Conservation (phyloP, 192 early-diverging fungal genomes). For the Globomyces pollinis-pini region DNA sequence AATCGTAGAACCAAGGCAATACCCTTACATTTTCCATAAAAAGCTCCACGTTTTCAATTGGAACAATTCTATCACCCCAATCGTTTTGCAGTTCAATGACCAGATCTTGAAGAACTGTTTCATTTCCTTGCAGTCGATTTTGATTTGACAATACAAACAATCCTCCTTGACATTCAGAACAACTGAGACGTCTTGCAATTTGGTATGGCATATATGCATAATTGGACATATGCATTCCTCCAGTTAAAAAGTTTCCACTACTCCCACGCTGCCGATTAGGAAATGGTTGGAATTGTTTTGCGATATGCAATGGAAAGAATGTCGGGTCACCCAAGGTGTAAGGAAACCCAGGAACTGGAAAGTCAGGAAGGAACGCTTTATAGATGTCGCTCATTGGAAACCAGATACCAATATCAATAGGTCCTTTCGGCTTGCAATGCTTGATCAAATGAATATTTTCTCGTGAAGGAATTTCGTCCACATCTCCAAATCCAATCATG, state of each 20-base stretch:
- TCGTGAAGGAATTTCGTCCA: conserved; percentile 1
- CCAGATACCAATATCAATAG: not conserved
- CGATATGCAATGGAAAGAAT: not conserved
- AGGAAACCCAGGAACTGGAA: not conserved
- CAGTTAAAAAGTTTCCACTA: not conserved
- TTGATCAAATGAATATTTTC: not conserved
- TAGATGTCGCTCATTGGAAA: conserved; percentile 1
- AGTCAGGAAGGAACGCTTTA: conserved; percentile 1
- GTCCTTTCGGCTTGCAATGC: not conserved
- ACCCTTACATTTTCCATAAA: no score
- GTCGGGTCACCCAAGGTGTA: conserved; percentile 5
- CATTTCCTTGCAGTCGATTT: no score
- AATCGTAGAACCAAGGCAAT: no score
- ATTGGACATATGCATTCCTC: conserved; percentile 1
- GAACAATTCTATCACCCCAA: no score
- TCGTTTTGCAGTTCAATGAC: no score
- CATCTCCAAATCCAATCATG: not conserved
- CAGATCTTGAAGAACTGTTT: no score
- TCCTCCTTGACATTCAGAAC: no score
- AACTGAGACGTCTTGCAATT: not conserved
- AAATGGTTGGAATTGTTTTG: not conserved
- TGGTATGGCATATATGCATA: not conserved
- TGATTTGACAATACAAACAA: no score
- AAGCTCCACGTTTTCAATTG: no score
- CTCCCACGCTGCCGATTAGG: not conserved